Base-by-base conservation (phyloP, 257 asterid species). In the Capsicum rhomboideum region DNA sequence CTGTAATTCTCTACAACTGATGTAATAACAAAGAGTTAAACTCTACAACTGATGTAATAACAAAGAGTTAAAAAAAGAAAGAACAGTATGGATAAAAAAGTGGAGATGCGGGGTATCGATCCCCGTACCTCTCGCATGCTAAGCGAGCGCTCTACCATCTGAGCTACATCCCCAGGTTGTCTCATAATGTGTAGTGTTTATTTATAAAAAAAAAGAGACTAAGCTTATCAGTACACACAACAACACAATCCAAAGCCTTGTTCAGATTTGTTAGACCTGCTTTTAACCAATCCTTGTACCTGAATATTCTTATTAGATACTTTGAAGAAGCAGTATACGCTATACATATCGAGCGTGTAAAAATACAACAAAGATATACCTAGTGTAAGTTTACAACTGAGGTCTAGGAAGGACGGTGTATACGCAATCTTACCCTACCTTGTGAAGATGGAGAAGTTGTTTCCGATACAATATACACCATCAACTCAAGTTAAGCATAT, bases 81-180 rank as follows among this genome's bases (percentile, higher is more conserved):
- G 31, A 66, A 6, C 6, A 23, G 40, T 8, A 10, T 10, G 68
- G 6, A n/a, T n/a, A 29, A 21, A 20, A 2, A 16, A 1, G 4
- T 90, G 91, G 93, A 90, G 90, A 90, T 86, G 90, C 91, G 91
- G 89, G 89, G 90, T 86, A 86, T 86, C 88, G 88, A 89, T 86
- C 89, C 90, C 90, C 89, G 87, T 85, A 80, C 89, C 90, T 86
- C 88, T 90, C 89, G 89, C 91, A 89, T 85, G 88, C 90, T 80
- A 86, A 87, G 89, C 90, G 88, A 89, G 90, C 87, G 89, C 91
- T 91, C 91, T 91, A 91, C 93, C 93, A 89, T 91, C 90, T 89
- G 93, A 91, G 91, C 93, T 89, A 91, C 92, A 91, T 86, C 91
- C 92, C 92, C 93, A 2, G 10, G 4, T 0, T 63, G 40, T 2